Evolutionary conservation across 345 rosid species (phyloP).

Genomic region (Brassica incana): DNA sequence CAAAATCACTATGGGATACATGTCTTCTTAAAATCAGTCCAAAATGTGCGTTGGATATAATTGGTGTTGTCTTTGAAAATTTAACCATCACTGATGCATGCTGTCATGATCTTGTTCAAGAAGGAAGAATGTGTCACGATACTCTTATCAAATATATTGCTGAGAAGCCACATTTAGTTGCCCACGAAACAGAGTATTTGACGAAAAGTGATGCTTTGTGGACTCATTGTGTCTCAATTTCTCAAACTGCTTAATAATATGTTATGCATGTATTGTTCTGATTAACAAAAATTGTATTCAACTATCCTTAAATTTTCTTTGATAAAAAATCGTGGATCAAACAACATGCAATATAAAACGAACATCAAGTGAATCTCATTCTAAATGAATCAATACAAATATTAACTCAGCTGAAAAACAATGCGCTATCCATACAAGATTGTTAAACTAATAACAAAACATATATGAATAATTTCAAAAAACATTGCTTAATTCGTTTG

Average conservation of each 20-base stretch:
- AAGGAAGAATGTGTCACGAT: too few relatives aligned
- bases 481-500: too few relatives aligned
- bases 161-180: neutral
- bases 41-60: neutral
- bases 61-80: neutral
- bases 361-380: neutral
- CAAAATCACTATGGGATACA: neutral
- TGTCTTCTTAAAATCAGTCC: neutral
- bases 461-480: too few relatives aligned
- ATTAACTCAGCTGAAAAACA: neutral
- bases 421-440: neutral
- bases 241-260: neutral
- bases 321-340: neutral
- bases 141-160: neutral
- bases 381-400: neutral
- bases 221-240: neutral
- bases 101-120: neutral
- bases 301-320: neutral
- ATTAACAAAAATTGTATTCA: too few relatives aligned
- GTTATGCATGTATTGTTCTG: neutral
- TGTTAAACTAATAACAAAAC: neutral
- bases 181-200: neutral
- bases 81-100: neutral
- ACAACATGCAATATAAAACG: neutral
- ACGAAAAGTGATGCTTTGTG: neutral